phyloP scores from a whole-genome alignment of 345 rosid species.

The Bretschneidera sinensis region DNA sequence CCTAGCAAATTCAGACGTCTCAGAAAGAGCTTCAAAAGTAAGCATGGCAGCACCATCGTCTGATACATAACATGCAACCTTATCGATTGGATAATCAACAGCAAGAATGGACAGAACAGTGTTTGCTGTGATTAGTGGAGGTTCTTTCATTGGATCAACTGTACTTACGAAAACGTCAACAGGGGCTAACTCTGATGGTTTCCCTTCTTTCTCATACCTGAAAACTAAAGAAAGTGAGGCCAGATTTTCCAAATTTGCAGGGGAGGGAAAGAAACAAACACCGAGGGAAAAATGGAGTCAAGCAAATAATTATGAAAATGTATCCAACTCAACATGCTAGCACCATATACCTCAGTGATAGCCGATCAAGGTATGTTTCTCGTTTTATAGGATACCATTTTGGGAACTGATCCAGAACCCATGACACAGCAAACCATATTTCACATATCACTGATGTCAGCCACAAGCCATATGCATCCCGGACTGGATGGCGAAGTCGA shows the following conservation, averaged over 20 bases:
- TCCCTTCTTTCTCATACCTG: conserved; percentile 98
- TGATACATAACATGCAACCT: conserved; percentile 92
- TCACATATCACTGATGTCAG: conserved; percentile 95
- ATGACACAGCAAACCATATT: conserved; percentile 95
- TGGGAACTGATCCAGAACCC: conserved; percentile 99
- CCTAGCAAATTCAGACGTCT: conserved; percentile 94
- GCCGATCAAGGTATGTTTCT: conserved; percentile 94
- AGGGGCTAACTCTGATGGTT: conserved; percentile 74
- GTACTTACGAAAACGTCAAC: conserved; percentile 91
- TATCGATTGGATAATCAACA: conserved; percentile 94
- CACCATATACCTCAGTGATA: conserved; percentile 69
- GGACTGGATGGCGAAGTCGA: conserved; percentile 86
- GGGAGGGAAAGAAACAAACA: conserved; percentile 3
- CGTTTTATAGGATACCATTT: conserved; percentile 89
- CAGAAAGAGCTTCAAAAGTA: conserved; percentile 96
- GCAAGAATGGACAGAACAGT: conserved; percentile 96
- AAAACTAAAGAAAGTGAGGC: conserved; percentile 8
- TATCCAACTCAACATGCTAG: background rate
- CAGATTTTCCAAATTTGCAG: background rate
- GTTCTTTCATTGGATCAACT: conserved; percentile 97
- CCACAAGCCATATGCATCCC: conserved; percentile 91
- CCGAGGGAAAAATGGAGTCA: background rate
- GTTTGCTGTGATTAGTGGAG: conserved; percentile 96
- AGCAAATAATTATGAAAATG: conserved; percentile 3
- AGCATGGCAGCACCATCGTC: conserved; percentile 99